These are phyloP conservation scores for Penicillium bialowiezense DNA, from an alignment of 495 filamentous ascomycete genomes.

Conservation along the genomic window DNA sequence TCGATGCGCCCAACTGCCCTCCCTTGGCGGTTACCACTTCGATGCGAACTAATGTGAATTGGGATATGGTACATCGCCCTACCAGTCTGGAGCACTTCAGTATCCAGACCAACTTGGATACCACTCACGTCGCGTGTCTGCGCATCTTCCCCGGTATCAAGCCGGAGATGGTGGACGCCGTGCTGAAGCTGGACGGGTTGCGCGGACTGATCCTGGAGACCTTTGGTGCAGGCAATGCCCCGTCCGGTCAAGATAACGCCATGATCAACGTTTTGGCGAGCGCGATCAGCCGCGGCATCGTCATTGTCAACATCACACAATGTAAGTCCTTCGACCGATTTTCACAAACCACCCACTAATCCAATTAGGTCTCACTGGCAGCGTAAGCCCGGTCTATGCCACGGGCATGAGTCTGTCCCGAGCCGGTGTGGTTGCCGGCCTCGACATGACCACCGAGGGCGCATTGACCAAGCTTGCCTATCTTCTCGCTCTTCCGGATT, in stretches of 20 bases:
- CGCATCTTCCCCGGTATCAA: constrained; percentile 95
- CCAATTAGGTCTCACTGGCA: constrained; percentile 63
- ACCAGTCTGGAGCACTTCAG: constrained; percentile 69
- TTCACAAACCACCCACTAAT: too few relatives aligned
- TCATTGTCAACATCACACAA: constrained; percentile 93
- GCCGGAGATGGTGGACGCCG: constrained; percentile 90
- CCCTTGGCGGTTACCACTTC: constrained; percentile 79
- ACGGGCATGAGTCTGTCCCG: constrained; percentile 83
- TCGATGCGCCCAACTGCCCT: constrained; percentile 78
- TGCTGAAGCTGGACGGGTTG: constrained; percentile 73
- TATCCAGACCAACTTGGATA: constrained; percentile 77
- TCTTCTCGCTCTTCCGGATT: constrained; percentile 66
- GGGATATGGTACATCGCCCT: constrained; percentile 76
- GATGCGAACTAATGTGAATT: constrained; percentile 78
- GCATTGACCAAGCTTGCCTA: constrained; percentile 93
- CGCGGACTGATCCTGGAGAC: constrained; percentile 89
- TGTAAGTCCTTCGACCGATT: constrained; percentile 62
- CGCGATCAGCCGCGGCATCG: constrained; percentile 76
- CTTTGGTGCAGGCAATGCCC: constrained; percentile 93
- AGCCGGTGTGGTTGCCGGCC: constrained; percentile 87
- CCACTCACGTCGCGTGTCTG: constrained; percentile 85
- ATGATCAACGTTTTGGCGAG: constrained; percentile 76
- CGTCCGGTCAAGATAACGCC: constrained; percentile 76
- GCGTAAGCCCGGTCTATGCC: constrained; percentile 87
- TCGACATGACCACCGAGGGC: constrained; percentile 91